Conservation (phyloP, 1,284 basidiomycete species). For the Malassezia sp. region DNA sequence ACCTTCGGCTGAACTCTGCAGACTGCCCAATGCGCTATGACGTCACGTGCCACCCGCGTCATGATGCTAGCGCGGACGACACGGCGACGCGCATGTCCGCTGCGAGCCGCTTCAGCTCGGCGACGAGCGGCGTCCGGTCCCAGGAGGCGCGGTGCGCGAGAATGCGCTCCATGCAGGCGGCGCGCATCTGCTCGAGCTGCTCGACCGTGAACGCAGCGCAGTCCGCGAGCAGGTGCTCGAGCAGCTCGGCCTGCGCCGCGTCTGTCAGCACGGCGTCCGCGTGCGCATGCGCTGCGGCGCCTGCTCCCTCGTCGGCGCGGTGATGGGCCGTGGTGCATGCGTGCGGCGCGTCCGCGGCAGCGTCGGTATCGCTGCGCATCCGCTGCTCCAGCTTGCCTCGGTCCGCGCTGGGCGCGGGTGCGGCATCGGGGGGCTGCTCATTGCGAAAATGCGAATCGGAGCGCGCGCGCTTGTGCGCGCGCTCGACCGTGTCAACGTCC, state of each 20-base stretch:
- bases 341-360: neutral
- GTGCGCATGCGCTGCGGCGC: neutral
- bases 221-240: constrained; percentile 13
- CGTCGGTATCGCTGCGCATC: neutral
- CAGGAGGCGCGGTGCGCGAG: constrained; percentile 73
- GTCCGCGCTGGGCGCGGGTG: neutral
- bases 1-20: constrained; percentile 8
- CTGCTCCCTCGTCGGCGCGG: neutral
- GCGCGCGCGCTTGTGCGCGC: constrained; percentile 24
- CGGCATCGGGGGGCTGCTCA: neutral
- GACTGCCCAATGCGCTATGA: too few relatives aligned
- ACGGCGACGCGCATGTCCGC: neutral
- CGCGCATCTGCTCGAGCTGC: constrained; percentile 82
- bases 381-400: neutral
- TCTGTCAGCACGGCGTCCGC: constrained; percentile 3
- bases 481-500: constrained; percentile 20
- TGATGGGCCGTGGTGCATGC: neutral
- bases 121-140: constrained; percentile 62
- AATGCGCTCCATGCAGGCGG: constrained; percentile 64
- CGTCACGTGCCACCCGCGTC: neutral
- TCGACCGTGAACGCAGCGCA: constrained; percentile 53
- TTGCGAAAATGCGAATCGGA: too few relatives aligned
- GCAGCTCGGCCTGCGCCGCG: constrained; percentile 14
- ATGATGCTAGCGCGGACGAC: neutral
- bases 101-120: constrained; percentile 18